Conservation (phyloP, 345 rosid species). For the Populus alba region DNA sequence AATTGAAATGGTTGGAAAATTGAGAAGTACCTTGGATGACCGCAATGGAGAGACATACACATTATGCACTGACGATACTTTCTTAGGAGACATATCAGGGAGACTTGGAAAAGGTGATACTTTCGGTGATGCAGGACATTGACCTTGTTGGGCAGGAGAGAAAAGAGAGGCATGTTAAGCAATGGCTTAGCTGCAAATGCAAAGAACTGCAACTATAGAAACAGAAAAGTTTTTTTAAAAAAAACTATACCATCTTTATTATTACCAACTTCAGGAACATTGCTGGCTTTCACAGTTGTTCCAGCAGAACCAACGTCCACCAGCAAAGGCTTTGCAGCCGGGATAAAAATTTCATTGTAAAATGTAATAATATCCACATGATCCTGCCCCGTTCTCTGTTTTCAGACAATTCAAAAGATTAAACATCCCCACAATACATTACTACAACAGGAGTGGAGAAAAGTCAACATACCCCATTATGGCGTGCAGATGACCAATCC, state of each 20-base stretch:
- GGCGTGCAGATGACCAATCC: constrained; percentile 62
- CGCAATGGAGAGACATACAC: constrained; percentile 95
- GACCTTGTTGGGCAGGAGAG: constrained; percentile 44
- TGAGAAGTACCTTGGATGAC: constrained; percentile 71
- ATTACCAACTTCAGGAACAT: constrained; percentile 49
- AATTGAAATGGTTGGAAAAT: background rate
- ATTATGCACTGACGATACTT: constrained; percentile 82
- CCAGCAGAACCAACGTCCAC: constrained; percentile 76
- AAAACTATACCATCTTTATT: constrained; percentile 52
- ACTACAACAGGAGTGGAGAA: background rate
- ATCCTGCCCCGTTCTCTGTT: constrained; percentile 80
- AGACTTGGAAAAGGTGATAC: constrained; percentile 76
- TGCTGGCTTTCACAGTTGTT: constrained; percentile 33
- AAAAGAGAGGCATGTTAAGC: constrained; percentile 12
- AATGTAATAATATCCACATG: constrained; percentile 88
- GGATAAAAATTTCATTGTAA: constrained; percentile 58
- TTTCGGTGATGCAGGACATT: constrained; percentile 85
- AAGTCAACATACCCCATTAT: constrained; percentile 48
- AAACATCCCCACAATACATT: constrained; percentile 16
- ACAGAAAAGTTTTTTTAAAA: background rate
- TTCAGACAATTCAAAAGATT: constrained; percentile 24
- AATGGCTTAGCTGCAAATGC: constrained; percentile 7
- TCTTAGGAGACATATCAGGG: constrained; percentile 97
- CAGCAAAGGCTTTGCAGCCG: constrained; percentile 75
- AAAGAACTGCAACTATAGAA: background rate